Conservation (phyloP, 2,329 filamentous ascomycete species). For the Colletotrichum sp. region DNA sequence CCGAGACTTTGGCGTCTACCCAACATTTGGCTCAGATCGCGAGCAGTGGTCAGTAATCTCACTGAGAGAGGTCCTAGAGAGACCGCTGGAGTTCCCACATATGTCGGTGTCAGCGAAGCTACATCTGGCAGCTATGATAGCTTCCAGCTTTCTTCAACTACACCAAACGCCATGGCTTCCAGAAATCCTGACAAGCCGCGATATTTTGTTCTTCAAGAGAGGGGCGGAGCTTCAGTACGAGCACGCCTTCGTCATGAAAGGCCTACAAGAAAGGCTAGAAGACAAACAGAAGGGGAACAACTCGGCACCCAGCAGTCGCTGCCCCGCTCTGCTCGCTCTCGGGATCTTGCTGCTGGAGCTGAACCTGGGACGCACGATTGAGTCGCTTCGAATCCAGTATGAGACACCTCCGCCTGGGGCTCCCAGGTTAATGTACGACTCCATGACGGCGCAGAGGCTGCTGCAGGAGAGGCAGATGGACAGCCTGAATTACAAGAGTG, state of each 20-base stretch:
- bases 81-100: neutral
- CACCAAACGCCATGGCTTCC: conserved; percentile 27
- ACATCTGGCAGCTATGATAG: conserved; percentile 20
- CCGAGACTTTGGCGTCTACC: neutral
- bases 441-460: neutral
- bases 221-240: neutral
- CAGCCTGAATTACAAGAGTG: conserved; percentile 22
- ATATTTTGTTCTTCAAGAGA: conserved; percentile 21
- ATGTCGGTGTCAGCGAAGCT: conserved; percentile 9
- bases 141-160: conserved; percentile 27
- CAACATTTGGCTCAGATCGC: neutral
- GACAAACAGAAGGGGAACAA: neutral
- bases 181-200: neutral
- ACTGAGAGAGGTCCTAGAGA: neutral
- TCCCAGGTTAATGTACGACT: neutral
- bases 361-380: conserved; percentile 5
- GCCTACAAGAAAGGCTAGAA: neutral
- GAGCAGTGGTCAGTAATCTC: neutral
- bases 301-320: neutral
- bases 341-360: conserved; percentile 26
- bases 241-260: conserved; percentile 2
- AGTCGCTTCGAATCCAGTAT: neutral
- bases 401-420: neutral
- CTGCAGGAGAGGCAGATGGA: neutral
- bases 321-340: conserved; percentile 17